Base-by-base conservation (phyloP, 148 eudicot genomes). In the Camellia granthamiana region DNA sequence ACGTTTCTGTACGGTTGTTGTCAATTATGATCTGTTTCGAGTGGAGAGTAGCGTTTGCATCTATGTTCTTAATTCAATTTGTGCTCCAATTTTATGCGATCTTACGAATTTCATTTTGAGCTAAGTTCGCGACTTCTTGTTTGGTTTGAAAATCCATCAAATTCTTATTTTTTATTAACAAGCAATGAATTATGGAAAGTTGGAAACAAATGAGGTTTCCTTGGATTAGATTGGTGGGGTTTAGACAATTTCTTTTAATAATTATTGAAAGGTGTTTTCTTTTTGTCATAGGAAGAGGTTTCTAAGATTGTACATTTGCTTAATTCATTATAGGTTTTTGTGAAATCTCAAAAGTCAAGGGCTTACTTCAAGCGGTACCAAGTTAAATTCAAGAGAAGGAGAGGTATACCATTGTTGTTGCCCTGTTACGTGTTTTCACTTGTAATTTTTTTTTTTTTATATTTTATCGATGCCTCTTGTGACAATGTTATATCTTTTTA, bases 361-460 rank as follows among this genome's bases (percentile, higher is more conserved):
- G 91, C 95, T 54, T 90, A 90, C 86, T 90, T 85, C 71, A 92
- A 92, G 88, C 82, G 95, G 59, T 92, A 30, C 76, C 95, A 92
- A 85, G 95, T 92, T 18, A 88, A 90, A 78, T 92, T 84, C 85
- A 92, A 88, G 90, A 90, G 95, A 88, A 88, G 90, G 62, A 79
- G 92, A 58, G 89, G 92, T 90, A 83, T 44, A 63, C 3, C 16
- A 18, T 46, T 68, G 67, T 68, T 69, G 72, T 69, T 63, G 58
- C 18, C 10, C 14, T 7, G 18, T 38, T 15, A 14, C n/a, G 14
- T 64, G 46, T 2, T 65, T 49, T 77, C 49, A 11, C 4, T 46
- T 42, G 9, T 8, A 6, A n/a, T 51, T 6, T 38, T 71, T 14
- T n/a, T n/a, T n/a, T 9, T 5, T 5, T 51, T 23, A 23, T 23